phyloP scores from a whole-genome alignment of 306 rosid species.

The Dalbergia oliveri region DNA sequence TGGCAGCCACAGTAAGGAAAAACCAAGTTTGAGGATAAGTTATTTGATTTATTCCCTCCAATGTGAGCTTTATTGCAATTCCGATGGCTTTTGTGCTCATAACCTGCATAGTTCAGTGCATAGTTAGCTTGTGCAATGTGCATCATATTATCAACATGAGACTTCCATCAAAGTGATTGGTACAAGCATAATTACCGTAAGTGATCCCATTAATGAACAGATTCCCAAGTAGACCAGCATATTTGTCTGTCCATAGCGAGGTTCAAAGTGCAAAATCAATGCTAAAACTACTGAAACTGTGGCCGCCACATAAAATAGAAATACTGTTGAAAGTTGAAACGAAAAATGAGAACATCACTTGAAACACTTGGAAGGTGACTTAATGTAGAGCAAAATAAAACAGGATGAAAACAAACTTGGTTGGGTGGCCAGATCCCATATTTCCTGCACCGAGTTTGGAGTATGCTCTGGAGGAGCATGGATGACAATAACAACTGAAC shows the following conservation, averaged over 20 bases:
- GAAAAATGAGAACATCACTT: slow-evolving; percentile 36
- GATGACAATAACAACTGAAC: slow-evolving; percentile 87
- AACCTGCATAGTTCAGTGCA: slow-evolving; percentile 58
- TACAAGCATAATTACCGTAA: slow-evolving; percentile 68
- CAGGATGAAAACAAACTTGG: slow-evolving; percentile 63
- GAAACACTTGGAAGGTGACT: not conserved
- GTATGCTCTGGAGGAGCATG: slow-evolving; percentile 94
- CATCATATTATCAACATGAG: slow-evolving; percentile 13
- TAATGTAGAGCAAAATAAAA: not conserved
- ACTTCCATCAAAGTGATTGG: slow-evolving; percentile 5
- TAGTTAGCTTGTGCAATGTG: slow-evolving; percentile 19
- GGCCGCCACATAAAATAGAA: slow-evolving; percentile 68
- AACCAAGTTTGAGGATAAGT: slow-evolving; percentile 97
- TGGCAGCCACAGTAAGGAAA: slow-evolving; percentile 75
- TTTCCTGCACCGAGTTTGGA: slow-evolving; percentile 77
- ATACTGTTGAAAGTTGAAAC: slow-evolving; percentile 56
- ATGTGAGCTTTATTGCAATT: slow-evolving; percentile 89
- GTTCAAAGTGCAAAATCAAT: slow-evolving; percentile 83
- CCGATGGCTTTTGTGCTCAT: slow-evolving; percentile 96
- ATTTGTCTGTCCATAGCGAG: slow-evolving; percentile 82
- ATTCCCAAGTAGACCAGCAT: slow-evolving; percentile 89
- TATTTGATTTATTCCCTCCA: slow-evolving; percentile 84
- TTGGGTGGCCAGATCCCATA: slow-evolving; percentile 89
- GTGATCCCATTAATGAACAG: slow-evolving; percentile 90
- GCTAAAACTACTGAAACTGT: slow-evolving; percentile 72